Base-by-base conservation (phyloP, 2,329 filamentous ascomycete genomes). In the Neopestalotiopsis sp. region DNA sequence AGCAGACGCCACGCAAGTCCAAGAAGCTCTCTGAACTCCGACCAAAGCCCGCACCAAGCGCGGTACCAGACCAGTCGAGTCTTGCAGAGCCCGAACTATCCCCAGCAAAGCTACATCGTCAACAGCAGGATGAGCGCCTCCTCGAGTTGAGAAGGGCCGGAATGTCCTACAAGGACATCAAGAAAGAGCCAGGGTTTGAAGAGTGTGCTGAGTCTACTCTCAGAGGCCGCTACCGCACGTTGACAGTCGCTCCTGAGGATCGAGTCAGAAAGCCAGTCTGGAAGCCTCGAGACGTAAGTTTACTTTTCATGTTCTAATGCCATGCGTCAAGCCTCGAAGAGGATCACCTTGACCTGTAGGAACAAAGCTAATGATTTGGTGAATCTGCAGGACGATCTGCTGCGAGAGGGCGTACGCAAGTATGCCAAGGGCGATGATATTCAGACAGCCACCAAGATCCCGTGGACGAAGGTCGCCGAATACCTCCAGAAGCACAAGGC, bases 161-260 rank as follows among this genome's bases (percentile, higher is more conserved):
- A 3, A 81, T 88, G 81, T 89, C 90, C 0, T 94, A 93, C 79
- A 86, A 85, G 67, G 84, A 91, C 69, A 93, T 94, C 74, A 86
- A 86, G 49, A 73, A 76, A 6, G 74, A 80, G 20, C 88, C 90
- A 14, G 80, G 83, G 1, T 91, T 91, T 71, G 79, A 76, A 0
- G 90, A 92, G 73, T 28, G 24, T 28, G 89, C 91, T 1, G 91
- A 93, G 79, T 92, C 91, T 12, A 94, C 92, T 0, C 83, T 95
- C 49, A 86, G 92, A 14, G 92, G 92, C 0, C 86, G 91, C 0
- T 89, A 87, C 72, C 84, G 92, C 4, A 88, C 86, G 2, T 78
- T 94, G 73, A 92, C 88, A 7, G 93, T 93, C 80, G 79, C 81
- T 13, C 88, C 88, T 73, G 83, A 86, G 42, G 84, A 88, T 68